These are phyloP conservation scores for Ceratobasidium sp. DNA, from an alignment of 1,284 basidiomycete genomes.

Conservation along the genomic window DNA sequence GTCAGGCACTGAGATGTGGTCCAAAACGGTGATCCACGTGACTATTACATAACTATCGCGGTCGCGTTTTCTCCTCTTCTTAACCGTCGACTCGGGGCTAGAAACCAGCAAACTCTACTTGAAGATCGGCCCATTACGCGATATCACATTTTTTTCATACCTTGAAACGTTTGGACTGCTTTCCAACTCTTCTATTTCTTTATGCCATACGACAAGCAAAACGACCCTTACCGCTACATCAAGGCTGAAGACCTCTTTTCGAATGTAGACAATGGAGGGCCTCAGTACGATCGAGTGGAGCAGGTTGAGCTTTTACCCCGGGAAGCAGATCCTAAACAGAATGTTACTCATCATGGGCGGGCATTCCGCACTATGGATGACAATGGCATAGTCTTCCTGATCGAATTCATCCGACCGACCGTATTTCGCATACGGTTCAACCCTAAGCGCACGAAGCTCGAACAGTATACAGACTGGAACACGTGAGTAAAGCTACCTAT, in stretches of 20 bases:
- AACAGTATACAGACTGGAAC: neutral
- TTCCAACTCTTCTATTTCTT: neutral
- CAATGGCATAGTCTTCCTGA: neutral
- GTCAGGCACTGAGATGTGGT: neutral
- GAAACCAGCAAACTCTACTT: neutral
- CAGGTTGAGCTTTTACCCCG: neutral
- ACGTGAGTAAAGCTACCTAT: too few species aligned
- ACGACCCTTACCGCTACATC: neutral
- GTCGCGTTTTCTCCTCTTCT: neutral
- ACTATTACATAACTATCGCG: neutral
- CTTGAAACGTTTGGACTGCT: too few species aligned
- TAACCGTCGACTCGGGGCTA: neutral
- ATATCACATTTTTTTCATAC: neutral
- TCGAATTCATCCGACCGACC: constrained; percentile 18
- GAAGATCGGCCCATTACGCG: neutral
- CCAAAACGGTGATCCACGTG: neutral
- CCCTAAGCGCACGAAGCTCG: neutral
- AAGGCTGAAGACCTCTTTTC: constrained; percentile 15
- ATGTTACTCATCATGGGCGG: neutral
- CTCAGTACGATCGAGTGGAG: constrained; percentile 1
- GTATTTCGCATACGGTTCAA: constrained; percentile 19
- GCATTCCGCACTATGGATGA: neutral
- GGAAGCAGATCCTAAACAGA: neutral
- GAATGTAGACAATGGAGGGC: neutral
- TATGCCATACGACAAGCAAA: constrained; percentile 8